Conservation (phyloP, 1,284 basidiomycete species). For the Phlebopus sp. region DNA sequence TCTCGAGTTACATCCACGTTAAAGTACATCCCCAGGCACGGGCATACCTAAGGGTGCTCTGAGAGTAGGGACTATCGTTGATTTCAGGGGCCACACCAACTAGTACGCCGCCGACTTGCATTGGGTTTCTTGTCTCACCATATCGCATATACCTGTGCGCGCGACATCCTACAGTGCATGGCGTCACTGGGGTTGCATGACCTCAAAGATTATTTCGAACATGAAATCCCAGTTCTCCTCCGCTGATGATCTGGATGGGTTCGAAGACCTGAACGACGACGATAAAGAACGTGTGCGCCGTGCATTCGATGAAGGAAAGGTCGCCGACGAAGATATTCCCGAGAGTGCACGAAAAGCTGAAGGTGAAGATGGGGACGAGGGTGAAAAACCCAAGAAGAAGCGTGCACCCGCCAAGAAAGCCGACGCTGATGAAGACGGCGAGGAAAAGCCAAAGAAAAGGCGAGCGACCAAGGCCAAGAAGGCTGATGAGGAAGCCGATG, state of each 20-base stretch:
- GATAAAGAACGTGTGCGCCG: slow-evolving; percentile 64
- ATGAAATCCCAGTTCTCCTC: slow-evolving; percentile 63
- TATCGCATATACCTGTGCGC: not conserved
- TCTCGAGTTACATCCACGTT: slow-evolving; percentile 14
- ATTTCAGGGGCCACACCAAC: slow-evolving; percentile 66
- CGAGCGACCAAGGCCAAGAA: no score
- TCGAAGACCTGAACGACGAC: slow-evolving; percentile 60
- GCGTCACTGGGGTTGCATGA: slow-evolving; percentile 85
- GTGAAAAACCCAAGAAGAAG: slow-evolving; percentile 39
- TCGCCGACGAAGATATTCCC: slow-evolving; percentile 79
- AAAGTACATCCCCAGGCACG: slow-evolving; percentile 48
- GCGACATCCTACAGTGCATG: slow-evolving; percentile 48
- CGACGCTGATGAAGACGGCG: slow-evolving; percentile 38
- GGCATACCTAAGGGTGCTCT: slow-evolving; percentile 71
- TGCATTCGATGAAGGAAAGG: slow-evolving; percentile 72
- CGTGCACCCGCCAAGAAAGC: slow-evolving; percentile 37
- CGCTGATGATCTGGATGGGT: slow-evolving; percentile 69
- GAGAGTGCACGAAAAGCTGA: slow-evolving; percentile 60
- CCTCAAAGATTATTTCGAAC: slow-evolving; percentile 66
- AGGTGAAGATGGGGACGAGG: slow-evolving; percentile 46
- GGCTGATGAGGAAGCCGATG: slow-evolving; percentile 25
- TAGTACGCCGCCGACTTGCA: slow-evolving; percentile 51
- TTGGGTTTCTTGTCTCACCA: slow-evolving; percentile 16
- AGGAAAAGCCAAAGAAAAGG: slow-evolving; percentile 37
- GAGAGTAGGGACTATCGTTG: slow-evolving; percentile 74